Conservation (phyloP, 2,329 filamentous ascomycete species). For the Botrytis galanthina region DNA sequence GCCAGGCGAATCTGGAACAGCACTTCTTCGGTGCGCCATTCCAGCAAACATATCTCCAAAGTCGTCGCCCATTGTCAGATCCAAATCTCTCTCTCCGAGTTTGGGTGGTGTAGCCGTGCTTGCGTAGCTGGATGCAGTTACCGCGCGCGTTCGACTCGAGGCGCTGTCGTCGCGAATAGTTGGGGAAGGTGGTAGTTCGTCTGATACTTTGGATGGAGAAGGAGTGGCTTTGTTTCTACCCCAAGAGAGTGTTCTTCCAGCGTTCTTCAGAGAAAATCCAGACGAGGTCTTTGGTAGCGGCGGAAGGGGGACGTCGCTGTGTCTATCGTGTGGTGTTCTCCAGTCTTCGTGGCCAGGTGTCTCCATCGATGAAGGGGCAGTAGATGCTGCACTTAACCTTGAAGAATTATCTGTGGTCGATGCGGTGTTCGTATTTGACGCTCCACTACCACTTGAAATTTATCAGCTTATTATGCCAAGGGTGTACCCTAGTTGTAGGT, state of each 20-base stretch:
- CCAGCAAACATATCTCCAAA: conserved; percentile 40
- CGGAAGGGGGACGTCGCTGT: conserved; percentile 35
- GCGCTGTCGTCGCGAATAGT: conserved; percentile 30
- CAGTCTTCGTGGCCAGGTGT: conserved; percentile 34
- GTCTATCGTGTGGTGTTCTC: conserved; percentile 35
- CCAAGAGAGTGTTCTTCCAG: conserved; percentile 39
- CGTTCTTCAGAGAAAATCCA: conserved; percentile 37
- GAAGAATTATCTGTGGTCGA: conserved; percentile 40
- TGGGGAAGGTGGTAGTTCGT: conserved; percentile 25
- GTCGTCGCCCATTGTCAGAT: conserved; percentile 38
- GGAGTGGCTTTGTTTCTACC: conserved; percentile 33
- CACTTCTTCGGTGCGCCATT: conserved; percentile 36
- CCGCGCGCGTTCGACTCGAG: conserved; percentile 32
- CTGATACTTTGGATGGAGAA: conserved; percentile 29
- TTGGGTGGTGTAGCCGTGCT: conserved; percentile 39
- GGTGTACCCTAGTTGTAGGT: conserved; percentile 24
- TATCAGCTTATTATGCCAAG: conserved; percentile 23
- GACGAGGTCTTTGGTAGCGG: conserved; percentile 35
- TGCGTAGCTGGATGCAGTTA: conserved; percentile 38
- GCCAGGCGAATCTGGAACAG: conserved; percentile 31
- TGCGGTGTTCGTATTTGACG: conserved; percentile 39
- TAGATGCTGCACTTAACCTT: conserved; percentile 39
- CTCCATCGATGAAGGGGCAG: conserved; percentile 39
- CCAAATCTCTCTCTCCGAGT: conserved; percentile 34
- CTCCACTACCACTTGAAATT: conserved; percentile 38